Evolutionary conservation across 306 rosid genomes (phyloP), one percentile per base, ranked within the genome.

Genomic region (Myrica gale): DNA sequence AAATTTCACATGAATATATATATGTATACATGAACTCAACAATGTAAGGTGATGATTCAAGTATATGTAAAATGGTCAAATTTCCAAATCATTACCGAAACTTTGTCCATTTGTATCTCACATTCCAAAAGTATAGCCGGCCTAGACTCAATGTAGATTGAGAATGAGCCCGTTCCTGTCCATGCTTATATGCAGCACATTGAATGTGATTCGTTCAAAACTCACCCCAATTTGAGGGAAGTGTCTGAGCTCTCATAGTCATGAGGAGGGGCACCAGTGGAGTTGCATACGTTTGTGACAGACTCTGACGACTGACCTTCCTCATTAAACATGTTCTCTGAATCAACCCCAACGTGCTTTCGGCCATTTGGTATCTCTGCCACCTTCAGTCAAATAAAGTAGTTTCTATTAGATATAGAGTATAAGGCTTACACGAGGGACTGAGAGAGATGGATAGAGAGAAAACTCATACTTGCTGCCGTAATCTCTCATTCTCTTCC

Each of bases 281-380:
- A 90, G 84, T 84, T 89, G 83, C 84, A 87, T 55, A 74, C 76
- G 47, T 89, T 83, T 3, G 99, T 90, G 51, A 89, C 80, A 0
- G 97, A 92, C 75, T 89, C 97, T 3, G 97, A 95, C 17, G 99
- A 95, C 54, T 89, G 97, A n/a, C 97, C 97, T 76, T 92, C 97
- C 77, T 90, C 96, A 5, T 15, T 65, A 19, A 79, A 53, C 12
- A 83, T 1, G 57, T 67, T 76, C 73, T 87, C 95, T 1, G 84
- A 88, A 50, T 90, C 92, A 0, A 41, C 70, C 9, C 75, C 88
- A n/a, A 82, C 76, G 1, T 47, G 74, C 78, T 78, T 82, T 54
- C 58, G 44, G 1, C 86, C 84, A 8, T 70, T 66, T 26, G 77
- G 32, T 17, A 76, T 76, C 56, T 81, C 85, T 11, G 66, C 83